phyloP scores from a whole-genome alignment of 2,329 filamentous ascomycete species.

The Diaporthe aspalathi region DNA sequence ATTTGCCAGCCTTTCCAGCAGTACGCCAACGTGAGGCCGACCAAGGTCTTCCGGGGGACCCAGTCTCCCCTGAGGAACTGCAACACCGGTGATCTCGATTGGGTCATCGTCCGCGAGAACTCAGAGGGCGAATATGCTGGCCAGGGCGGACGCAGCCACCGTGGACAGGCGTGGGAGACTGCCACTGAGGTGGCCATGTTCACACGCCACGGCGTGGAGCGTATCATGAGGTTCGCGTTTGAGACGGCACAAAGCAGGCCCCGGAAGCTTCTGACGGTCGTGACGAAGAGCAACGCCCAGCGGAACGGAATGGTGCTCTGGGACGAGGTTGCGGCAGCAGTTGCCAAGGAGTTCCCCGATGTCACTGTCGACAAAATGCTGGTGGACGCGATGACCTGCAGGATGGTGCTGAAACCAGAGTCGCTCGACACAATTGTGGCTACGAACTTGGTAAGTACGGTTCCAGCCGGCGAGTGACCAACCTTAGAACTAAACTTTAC shows the following conservation, averaged over 20 bases:
- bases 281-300: conserved; percentile 75
- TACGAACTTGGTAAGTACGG: conserved; percentile 62
- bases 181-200: conserved; percentile 74
- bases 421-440: conserved; percentile 72
- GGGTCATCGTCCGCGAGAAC: conserved; percentile 75
- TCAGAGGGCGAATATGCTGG: conserved; percentile 74
- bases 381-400: conserved; percentile 62
- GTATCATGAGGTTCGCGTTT: conserved; percentile 73
- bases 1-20: conserved; percentile 74
- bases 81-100: conserved; percentile 66
- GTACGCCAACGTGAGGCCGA: conserved; percentile 74
- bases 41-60: conserved; percentile 67
- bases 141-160: conserved; percentile 70
- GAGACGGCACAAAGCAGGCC: conserved; percentile 64
- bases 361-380: conserved; percentile 73
- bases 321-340: conserved; percentile 69
- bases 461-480: no score
- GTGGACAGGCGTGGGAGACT: conserved; percentile 66
- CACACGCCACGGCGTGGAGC: conserved; percentile 68
- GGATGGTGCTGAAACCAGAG: conserved; percentile 70
- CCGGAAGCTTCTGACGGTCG: conserved; percentile 69
- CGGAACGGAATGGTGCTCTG: conserved; percentile 76
- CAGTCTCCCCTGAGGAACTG: conserved; percentile 65
- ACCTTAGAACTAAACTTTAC: background rate
- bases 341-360: conserved; percentile 68